Percentiles rank a stretch among this genome's conserved stretches.
These are phyloP conservation scores for Oxyria digyna DNA, from an alignment of 148 eudicot genomes.

Conservation along the genomic window DNA sequence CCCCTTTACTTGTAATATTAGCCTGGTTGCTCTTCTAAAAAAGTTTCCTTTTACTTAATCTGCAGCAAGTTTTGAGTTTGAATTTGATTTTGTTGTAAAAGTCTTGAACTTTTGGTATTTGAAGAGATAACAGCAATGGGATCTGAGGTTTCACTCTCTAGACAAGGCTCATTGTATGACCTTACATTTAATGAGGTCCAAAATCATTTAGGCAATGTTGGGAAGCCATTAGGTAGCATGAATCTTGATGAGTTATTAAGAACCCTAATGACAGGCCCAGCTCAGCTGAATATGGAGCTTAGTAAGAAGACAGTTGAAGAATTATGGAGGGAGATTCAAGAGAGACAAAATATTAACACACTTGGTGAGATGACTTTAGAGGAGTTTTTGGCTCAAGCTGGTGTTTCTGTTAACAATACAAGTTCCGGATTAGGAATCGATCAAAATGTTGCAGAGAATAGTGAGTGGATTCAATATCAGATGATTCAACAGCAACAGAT, in stretches of 20 bases:
- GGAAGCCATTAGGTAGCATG: slow-evolving; percentile 87
- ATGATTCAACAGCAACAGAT: slow-evolving; percentile 22
- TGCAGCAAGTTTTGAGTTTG: background rate
- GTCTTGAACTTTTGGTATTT: background rate
- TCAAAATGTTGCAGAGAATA: background rate
- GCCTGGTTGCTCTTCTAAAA: slow-evolving; percentile 1
- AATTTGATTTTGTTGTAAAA: background rate
- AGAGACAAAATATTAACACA: background rate
- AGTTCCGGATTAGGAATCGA: background rate
- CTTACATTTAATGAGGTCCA: slow-evolving; percentile 95
- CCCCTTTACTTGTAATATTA: background rate
- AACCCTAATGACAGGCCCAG: slow-evolving; percentile 23
- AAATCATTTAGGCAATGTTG: slow-evolving; percentile 78
- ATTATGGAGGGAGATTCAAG: slow-evolving; percentile 76
- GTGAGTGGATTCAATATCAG: slow-evolving; percentile 10
- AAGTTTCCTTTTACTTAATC: background rate
- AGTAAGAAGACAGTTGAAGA: slow-evolving; percentile 88
- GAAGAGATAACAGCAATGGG: slow-evolving; percentile 39
- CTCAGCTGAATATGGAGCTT: slow-evolving; percentile 37
- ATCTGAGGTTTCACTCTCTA: slow-evolving; percentile 53
- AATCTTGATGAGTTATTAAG: slow-evolving; percentile 89
- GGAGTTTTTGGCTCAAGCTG: slow-evolving; percentile 86
- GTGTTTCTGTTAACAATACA: slow-evolving; percentile 25
- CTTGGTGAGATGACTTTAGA: slow-evolving; percentile 89
- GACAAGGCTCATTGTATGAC: slow-evolving; percentile 70